phyloP scores from a whole-genome alignment of 768 basidiomycete genomes.

The Pleurotus tuber-regium region DNA sequence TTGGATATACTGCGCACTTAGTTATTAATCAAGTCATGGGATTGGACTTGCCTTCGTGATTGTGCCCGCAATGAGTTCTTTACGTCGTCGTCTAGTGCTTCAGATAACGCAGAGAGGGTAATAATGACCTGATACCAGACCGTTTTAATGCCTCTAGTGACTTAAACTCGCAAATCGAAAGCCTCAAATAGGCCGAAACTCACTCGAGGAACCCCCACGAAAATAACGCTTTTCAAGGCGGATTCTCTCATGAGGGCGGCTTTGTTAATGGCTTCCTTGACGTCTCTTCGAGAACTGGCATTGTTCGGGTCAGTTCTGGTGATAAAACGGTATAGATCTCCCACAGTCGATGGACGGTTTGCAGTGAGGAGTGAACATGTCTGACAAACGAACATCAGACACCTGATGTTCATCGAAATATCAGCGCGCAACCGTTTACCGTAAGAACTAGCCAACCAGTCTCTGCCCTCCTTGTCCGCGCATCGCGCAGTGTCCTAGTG shows the following conservation, averaged over 20 bases:
- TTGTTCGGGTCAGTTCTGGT: conserved; percentile 44
- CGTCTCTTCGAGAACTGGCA: conserved; percentile 37
- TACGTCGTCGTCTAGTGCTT: conserved; percentile 80
- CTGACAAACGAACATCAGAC: conserved; percentile 35
- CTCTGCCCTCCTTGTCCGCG: conserved; percentile 60
- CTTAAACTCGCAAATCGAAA: no score
- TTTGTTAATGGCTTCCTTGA: conserved; percentile 61
- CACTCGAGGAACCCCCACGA: conserved; percentile 84
- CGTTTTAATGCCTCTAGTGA: background rate
- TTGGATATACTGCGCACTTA: no score
- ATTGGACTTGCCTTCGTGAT: conserved; percentile 57
- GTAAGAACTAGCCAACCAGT: conserved; percentile 81
- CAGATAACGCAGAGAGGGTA: conserved; percentile 72
- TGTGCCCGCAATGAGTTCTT: conserved; percentile 64
- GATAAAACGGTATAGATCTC: conserved; percentile 78
- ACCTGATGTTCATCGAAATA: conserved; percentile 12
- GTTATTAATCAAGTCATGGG: conserved; percentile 14
- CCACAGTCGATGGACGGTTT: conserved; percentile 78
- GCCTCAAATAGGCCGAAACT: conserved; percentile 22
- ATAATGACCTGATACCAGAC: conserved; percentile 62
- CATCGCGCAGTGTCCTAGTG: conserved; percentile 61
- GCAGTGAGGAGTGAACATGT: conserved; percentile 82
- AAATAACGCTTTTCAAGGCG: conserved; percentile 85
- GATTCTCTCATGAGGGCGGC: conserved; percentile 89
- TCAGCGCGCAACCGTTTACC: conserved; percentile 40